phyloP scores from a whole-genome alignment of 192 early-diverging fungal genomes.

The Coemansia umbellata region DNA sequence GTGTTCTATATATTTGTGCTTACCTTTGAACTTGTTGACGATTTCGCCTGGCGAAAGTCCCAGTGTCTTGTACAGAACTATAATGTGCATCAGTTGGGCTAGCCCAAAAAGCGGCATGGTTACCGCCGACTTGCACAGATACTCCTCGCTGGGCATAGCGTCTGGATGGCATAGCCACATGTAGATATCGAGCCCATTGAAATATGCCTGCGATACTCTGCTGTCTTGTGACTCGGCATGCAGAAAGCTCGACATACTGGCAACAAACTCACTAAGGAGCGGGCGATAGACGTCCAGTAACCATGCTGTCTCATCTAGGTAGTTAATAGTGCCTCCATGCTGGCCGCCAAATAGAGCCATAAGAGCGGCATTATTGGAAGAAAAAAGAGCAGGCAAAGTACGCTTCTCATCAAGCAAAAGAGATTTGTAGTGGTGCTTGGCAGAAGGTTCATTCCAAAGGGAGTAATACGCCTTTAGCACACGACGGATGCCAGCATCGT shows the following conservation, averaged over 20 bases:
- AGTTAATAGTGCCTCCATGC: conserved; percentile 76
- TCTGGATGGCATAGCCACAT: conserved; percentile 71
- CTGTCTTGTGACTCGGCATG: conserved; percentile 53
- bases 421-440: background rate
- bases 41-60: conserved; percentile 53
- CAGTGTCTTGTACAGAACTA: conserved; percentile 63
- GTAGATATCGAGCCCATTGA: conserved; percentile 71
- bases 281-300: conserved; percentile 72
- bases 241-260: conserved; percentile 67
- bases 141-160: conserved; percentile 64
- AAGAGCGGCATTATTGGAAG: conserved; percentile 50
- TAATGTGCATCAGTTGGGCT: conserved; percentile 80
- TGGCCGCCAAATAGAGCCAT: conserved; percentile 95
- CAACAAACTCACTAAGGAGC: conserved; percentile 65
- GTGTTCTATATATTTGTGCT: background rate
- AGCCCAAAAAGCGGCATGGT: conserved; percentile 82
- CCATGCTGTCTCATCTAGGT: conserved; percentile 74
- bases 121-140: conserved; percentile 67
- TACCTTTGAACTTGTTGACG: conserved; percentile 25
- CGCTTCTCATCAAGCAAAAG: background rate
- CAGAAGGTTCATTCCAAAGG: conserved; percentile 4
- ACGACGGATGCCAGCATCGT: background rate
- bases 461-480: conserved; percentile 22
- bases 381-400: conserved; percentile 10
- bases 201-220: conserved; percentile 53